A percentile compares a stretch with the other conserved stretches of the same genome.
Conservation (phyloP, 2,329 filamentous ascomycete genomes). For the Aspergillus melleus region DNA sequence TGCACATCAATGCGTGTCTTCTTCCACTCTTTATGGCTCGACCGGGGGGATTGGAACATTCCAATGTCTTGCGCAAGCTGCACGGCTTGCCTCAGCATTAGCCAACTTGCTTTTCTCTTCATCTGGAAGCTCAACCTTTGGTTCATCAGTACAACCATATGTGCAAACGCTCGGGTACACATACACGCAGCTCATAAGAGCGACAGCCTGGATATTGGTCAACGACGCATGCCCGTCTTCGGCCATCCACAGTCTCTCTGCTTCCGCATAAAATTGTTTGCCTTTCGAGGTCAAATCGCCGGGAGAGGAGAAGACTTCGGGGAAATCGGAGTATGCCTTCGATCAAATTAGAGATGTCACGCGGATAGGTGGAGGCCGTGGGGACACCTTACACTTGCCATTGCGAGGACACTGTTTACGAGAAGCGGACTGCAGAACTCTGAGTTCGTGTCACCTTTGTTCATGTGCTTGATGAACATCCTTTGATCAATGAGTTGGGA, state of each 20-base stretch:
- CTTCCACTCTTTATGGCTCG: constrained; percentile 10
- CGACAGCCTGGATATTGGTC: constrained; percentile 38
- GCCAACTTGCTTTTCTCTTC: constrained; percentile 28
- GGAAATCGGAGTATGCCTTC: constrained; percentile 39
- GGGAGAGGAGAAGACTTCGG: constrained; percentile 28
- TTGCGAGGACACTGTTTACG: constrained; percentile 81
- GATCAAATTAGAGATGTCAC: constrained; percentile 5
- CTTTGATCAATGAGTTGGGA: constrained; percentile 78
- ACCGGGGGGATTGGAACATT: constrained; percentile 23
- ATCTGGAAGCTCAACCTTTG: constrained; percentile 31
- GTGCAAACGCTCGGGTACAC: neutral
- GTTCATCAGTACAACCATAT: constrained; percentile 14
- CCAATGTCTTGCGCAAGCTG: constrained; percentile 34
- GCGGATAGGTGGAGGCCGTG: neutral
- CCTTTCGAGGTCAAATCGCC: constrained; percentile 33
- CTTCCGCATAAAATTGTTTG: constrained; percentile 36
- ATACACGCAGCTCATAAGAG: constrained; percentile 28
- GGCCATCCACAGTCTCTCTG: constrained; percentile 36
- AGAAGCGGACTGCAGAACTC: constrained; percentile 80
- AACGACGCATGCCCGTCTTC: constrained; percentile 35
- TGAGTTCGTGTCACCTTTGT: constrained; percentile 45
- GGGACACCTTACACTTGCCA: constrained; percentile 36
- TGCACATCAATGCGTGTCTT: constrained; percentile 18
- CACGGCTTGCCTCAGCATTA: constrained; percentile 33
- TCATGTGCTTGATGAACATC: constrained; percentile 62